phyloP scores from a whole-genome alignment of 2,329 filamentous ascomycete species.

The Colletotrichum shisoi region DNA sequence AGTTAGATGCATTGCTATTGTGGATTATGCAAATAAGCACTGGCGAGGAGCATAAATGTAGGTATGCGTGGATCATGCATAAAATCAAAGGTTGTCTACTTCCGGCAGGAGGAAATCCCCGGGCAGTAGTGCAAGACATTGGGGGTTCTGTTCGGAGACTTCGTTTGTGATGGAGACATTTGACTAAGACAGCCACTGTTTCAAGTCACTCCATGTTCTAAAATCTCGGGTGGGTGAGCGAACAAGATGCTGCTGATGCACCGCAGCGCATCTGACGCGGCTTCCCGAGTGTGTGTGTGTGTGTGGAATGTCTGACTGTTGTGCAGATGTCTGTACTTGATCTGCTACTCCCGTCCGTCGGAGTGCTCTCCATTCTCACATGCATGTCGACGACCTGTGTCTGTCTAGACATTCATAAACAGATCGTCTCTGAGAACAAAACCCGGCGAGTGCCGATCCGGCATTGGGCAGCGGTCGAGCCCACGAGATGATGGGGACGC shows the following conservation, averaged over 20 bases:
- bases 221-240: not conserved
- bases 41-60: not conserved
- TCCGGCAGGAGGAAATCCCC: not conserved
- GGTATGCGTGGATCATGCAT: not conserved
- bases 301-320: not conserved
- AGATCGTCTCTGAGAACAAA: not conserved
- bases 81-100: not conserved
- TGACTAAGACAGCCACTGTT: conserved; percentile 8
- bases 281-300: not conserved
- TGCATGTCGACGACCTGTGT: not conserved
- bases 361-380: not conserved
- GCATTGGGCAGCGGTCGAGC: not conserved
- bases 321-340: not conserved
- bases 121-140: not conserved
- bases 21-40: too few species aligned
- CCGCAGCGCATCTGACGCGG: not conserved
- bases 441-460: not conserved
- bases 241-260: not conserved
- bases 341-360: not conserved
- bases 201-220: not conserved
- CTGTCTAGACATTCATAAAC: not conserved
- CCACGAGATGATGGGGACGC: conserved; percentile 1
- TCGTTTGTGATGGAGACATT: conserved; percentile 7
- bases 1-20: not conserved
- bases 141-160: not conserved